Evolutionary conservation across 345 rosid species (phyloP), one percentile per base, ranked within the genome.

Genomic region (Lepidium africanum): DNA sequence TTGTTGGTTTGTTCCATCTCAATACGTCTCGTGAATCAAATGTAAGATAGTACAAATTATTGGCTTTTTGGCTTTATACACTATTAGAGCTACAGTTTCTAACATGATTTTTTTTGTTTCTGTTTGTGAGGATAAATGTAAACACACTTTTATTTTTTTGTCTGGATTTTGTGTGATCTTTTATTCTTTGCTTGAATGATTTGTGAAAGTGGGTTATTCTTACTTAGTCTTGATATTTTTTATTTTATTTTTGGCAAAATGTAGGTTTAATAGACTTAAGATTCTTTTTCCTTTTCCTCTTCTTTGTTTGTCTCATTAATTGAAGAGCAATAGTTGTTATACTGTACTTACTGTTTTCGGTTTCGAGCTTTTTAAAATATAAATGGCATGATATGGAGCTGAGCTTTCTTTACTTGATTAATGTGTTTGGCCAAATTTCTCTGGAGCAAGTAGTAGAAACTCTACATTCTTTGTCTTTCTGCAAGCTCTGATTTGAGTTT

Each of bases 131-230:
- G 32, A 61, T 46, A 62, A 61, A 49, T 52, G 59, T 64, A 25
- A 21, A 45, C 11, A 42, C 56, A 9, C 46, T 15, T 50, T n/a
- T 41, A 0, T 32, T 40, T 62, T 23, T 40, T 62, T 25, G 45
- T 63, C 67, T 47, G 65, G 10, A 65, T 39, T 38, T 58, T 25
- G 19, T 15, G 27, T 42, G 7, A 35, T 21, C 47, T 41, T 70
- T 66, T 60, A 79, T 81, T 81, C 87, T 52, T 83, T 83, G 71
- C 82, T 81, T 81, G 74, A 13, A 55, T 62, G 74, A 62, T 68
- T 54, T 62, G 62, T 56, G 57, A 76, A 78, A 78, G 76, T 39
- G 41, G 9, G 62, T 49, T 66, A 59, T 69, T 74, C 72, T 50
- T 56, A 4, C 42, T 55, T 62, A 23, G 35, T 68, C 43, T 64